These are phyloP conservation scores for Clonostachys rhizophaga DNA, from an alignment of 2,329 filamentous ascomycete species.

Conservation along the genomic window DNA sequence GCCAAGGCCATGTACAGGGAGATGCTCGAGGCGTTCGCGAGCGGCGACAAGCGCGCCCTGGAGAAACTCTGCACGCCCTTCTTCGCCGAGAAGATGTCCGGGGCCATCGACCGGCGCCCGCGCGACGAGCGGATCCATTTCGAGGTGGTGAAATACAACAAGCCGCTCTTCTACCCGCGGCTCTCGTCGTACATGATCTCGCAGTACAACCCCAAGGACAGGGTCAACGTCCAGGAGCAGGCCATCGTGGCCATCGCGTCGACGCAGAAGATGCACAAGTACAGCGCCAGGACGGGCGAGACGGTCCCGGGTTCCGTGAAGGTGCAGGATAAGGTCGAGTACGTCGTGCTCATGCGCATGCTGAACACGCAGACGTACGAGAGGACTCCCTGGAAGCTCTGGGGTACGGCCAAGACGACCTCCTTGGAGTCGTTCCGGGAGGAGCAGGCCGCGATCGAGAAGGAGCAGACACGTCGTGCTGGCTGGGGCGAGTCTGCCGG, in stretches of 20 bases:
- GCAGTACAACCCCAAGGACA: constrained; percentile 35
- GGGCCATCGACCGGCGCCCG: constrained; percentile 47
- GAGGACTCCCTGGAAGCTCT: constrained; percentile 55
- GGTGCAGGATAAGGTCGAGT: constrained; percentile 54
- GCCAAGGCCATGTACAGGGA: constrained; percentile 56
- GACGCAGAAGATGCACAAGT: constrained; percentile 46
- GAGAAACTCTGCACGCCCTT: constrained; percentile 47
- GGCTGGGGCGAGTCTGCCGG: too few relatives aligned
- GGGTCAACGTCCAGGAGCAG: constrained; percentile 33
- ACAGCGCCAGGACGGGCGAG: constrained; percentile 25
- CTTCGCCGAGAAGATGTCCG: constrained; percentile 45
- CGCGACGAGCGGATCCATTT: constrained; percentile 40
- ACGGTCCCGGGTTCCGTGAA: constrained; percentile 40
- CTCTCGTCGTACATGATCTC: constrained; percentile 51
- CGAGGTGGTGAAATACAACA: constrained; percentile 48
- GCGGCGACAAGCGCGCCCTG: constrained; percentile 47
- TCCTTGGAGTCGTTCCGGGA: constrained; percentile 26
- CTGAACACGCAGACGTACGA: constrained; percentile 39
- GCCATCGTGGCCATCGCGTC: constrained; percentile 57
- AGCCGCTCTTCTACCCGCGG: constrained; percentile 32
- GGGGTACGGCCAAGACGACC: constrained; percentile 57
- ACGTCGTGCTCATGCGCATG: constrained; percentile 54
- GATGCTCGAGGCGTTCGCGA: constrained; percentile 58
- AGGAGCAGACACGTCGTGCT: too few relatives aligned
- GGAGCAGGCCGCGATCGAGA: too few relatives aligned